Evolutionary conservation across 345 rosid species (phyloP).

Genomic region (Heritiera fomes): DNA sequence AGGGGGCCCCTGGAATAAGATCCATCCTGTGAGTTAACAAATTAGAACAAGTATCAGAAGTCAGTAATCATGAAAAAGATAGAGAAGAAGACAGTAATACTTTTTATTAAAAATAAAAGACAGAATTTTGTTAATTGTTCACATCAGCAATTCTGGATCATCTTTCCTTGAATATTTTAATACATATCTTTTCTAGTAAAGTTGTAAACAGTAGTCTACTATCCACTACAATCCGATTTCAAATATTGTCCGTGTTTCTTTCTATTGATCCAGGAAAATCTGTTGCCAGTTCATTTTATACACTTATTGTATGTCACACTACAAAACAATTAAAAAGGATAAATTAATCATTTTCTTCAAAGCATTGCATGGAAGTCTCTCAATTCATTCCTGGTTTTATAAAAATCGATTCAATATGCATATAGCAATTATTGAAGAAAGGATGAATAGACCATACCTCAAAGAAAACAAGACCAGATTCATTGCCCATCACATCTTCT

Average conservation of each 20-base stretch:
- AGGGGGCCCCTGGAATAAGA: constrained; percentile 91
- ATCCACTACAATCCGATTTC: background rate
- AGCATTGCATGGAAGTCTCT: background rate
- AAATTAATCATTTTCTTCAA: constrained; percentile 3
- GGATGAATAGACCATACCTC: constrained; percentile 54
- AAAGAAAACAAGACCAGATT: constrained; percentile 79
- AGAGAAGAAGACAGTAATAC: background rate
- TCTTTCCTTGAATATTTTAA: background rate
- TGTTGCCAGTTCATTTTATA: background rate
- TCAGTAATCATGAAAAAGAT: constrained; percentile 1
- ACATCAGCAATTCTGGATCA: background rate
- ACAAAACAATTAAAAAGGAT: background rate
- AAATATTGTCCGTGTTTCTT: background rate
- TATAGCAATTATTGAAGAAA: background rate
- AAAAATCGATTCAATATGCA: background rate
- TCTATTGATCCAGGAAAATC: background rate
- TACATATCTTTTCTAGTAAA: background rate
- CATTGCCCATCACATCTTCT: constrained; percentile 78
- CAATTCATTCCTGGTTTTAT: background rate
- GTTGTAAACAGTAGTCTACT: background rate
- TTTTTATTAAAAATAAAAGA: background rate
- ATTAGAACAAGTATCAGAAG: background rate
- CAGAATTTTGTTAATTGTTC: background rate
- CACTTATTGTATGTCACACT: background rate
- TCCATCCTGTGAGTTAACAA: constrained; percentile 62